Evolutionary conservation across 139 green algal species (phyloP).

Genomic region (Volvox reticuliferus): DNA sequence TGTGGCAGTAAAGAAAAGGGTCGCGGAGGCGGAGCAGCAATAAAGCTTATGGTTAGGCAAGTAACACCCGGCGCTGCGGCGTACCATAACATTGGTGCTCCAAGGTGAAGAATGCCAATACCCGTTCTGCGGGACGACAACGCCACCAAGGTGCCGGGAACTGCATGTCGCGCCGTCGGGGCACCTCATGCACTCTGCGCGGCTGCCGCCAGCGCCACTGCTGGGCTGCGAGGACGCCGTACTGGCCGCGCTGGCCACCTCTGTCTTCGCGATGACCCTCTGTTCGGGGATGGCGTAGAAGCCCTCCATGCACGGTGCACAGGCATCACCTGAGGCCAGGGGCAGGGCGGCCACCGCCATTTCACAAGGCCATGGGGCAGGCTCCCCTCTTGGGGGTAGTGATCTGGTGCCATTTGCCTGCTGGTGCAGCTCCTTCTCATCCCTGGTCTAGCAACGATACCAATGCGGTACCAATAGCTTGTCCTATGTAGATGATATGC

Average conservation of each 20-base stretch:
- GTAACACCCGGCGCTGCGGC: background rate
- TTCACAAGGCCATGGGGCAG: too few species aligned
- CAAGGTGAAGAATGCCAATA: conserved; percentile 14
- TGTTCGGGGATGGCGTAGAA: background rate
- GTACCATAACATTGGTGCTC: background rate
- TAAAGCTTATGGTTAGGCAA: too few species aligned
- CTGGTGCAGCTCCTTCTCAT: too few species aligned
- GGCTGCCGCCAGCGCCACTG: background rate
- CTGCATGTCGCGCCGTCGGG: conserved; percentile 8
- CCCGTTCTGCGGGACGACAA: background rate
- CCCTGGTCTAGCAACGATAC: too few species aligned
- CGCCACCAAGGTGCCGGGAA: background rate
- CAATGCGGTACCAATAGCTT: too few species aligned
- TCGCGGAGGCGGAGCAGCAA: too few species aligned
- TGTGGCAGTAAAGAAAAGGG: too few species aligned
- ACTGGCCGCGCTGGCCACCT: background rate
- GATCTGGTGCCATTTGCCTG: too few species aligned
- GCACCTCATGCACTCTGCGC: background rate
- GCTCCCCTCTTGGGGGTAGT: too few species aligned
- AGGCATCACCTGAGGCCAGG: conserved; percentile 2
- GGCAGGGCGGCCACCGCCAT: too few species aligned
- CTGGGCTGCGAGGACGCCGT: background rate
- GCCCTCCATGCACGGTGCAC: background rate
- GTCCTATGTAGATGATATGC: too few species aligned
- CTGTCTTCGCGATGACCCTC: background rate